Conservation (phyloP, 1,139 yeast species). For the Blastobotrys serpentis region DNA sequence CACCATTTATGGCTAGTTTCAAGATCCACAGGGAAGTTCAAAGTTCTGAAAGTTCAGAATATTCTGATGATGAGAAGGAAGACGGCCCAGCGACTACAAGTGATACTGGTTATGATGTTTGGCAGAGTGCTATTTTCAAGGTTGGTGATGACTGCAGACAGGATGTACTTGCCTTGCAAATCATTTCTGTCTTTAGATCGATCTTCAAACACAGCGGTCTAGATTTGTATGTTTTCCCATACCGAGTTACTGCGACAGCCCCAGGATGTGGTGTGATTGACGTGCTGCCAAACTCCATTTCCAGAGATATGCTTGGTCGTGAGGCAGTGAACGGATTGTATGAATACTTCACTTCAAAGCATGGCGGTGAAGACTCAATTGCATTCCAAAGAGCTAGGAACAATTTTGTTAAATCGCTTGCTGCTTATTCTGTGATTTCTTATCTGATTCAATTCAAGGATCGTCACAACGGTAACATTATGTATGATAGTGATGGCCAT, state of each 20-base stretch:
- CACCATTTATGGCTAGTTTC: slow-evolving; percentile 97
- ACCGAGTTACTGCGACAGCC: slow-evolving; percentile 96
- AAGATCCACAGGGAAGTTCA: too few species aligned
- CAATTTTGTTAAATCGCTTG: slow-evolving; percentile 88
- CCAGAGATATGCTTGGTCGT: slow-evolving; percentile 98
- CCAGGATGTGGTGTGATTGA: slow-evolving; percentile 99
- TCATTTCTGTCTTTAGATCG: slow-evolving; percentile 86
- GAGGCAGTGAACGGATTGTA: slow-evolving; percentile 97
- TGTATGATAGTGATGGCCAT: slow-evolving; percentile 96
- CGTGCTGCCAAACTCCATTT: slow-evolving; percentile 89
- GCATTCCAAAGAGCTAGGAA: slow-evolving; percentile 90
- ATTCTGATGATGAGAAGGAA: slow-evolving; percentile 32
- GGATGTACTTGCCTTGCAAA: slow-evolving; percentile 90
- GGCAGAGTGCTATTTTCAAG: slow-evolving; percentile 97
- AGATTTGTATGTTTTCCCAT: slow-evolving; percentile 87
- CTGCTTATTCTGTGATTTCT: slow-evolving; percentile 93
- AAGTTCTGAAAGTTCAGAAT: too few species aligned
- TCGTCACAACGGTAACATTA: slow-evolving; percentile 97
- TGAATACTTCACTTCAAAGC: slow-evolving; percentile 87
- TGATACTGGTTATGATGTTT: slow-evolving; percentile 38
- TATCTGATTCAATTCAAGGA: slow-evolving; percentile 93
- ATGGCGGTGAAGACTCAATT: slow-evolving; percentile 88
- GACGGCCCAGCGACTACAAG: neutral
- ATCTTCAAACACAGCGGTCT: slow-evolving; percentile 87
- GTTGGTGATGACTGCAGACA: slow-evolving; percentile 99